These are phyloP conservation scores for Plasmodium billcollinsi DNA, from an alignment of 169 alveolate genomes.

Conservation along the genomic window DNA sequence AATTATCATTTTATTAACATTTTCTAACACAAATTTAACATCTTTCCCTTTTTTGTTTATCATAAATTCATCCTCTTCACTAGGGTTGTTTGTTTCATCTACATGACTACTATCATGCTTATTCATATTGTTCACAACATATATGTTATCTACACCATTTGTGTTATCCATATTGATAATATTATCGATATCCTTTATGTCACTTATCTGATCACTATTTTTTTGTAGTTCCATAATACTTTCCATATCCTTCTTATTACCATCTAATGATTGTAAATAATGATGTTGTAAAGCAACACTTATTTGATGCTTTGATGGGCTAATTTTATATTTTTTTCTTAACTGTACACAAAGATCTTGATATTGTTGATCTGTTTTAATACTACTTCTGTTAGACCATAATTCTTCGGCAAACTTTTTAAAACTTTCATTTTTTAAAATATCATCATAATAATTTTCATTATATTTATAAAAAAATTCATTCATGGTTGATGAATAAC, in stretches of 20 bases:
- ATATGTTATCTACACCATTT: background rate
- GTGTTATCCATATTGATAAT: background rate
- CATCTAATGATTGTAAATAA: slow-evolving; percentile 36
- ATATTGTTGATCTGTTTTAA: slow-evolving; percentile 54
- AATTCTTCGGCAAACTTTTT: slow-evolving; percentile 68
- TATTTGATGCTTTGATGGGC: slow-evolving; percentile 85
- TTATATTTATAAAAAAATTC: slow-evolving; percentile 67
- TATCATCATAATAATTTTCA: slow-evolving; percentile 71
- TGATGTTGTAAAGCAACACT: slow-evolving; percentile 73
- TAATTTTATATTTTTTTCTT: slow-evolving; percentile 79
- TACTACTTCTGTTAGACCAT: slow-evolving; percentile 56
- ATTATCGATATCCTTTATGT: background rate
- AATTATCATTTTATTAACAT: slow-evolving; percentile 69
- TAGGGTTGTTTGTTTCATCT: background rate
- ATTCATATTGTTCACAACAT: background rate
- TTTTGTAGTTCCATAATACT: background rate
- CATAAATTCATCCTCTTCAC: slow-evolving; percentile 19
- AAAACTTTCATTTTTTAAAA: slow-evolving; percentile 65
- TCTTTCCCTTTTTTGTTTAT: slow-evolving; percentile 66
- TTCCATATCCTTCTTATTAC: background rate
- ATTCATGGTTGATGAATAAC: slow-evolving; percentile 75
- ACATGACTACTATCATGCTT: background rate
- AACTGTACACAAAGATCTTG: slow-evolving; percentile 60
- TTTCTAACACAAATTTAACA: slow-evolving; percentile 57
- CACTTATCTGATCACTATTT: background rate